Base-by-base conservation (phyloP, 192 early-diverging fungal species). In the Phycomyces nitens region DNA sequence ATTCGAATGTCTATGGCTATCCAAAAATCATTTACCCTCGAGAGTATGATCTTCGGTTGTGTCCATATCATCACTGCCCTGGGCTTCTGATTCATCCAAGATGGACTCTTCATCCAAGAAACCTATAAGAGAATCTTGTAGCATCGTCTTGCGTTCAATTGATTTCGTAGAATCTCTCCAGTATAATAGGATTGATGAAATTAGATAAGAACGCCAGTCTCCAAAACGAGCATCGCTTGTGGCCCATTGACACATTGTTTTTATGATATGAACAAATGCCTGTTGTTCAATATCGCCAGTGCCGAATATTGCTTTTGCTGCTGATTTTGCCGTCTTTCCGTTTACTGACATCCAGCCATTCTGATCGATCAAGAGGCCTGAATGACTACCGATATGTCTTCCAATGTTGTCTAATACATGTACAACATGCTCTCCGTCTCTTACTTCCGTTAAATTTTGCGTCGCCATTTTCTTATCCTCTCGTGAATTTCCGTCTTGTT, bases 241-340 rank as follows among this genome's bases (percentile, higher is more conserved):
- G 5, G 79, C 81, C 84, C 84, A 85, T 39, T 72, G 65, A 53
- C 81, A 85, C 9, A 85, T 59, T 0, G 69, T 80, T 38, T 74
- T 52, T 42, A 84, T 64, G 8, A 52, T 66, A 52, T 44, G 60
- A 27, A 14, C 49, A 5, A 52, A 59, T 16, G 50, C 23, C 52
- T 63, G 50, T 15, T 18, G 26, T 53, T 54, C 44, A 10, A 54
- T 14, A 26, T 22, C 27, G 21, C 15, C n/a, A 2, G 34, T 39
- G 14, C 53, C 58, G 42, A 68, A 60, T 42, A 68, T 61, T 5
- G 47, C 21, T 21, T 70, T 50, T 24, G 70, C 39, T 56, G 68
- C 47, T 21, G 43, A 54, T 20, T 69, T 39, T 44, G 60, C 50
- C 53, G 80, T 58, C 68, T 60, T 59, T 5, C 70, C 70, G 10